Evolutionary conservation across 2,329 filamentous ascomycete species (phyloP).

Genomic region (Westerdykella sp.): DNA sequence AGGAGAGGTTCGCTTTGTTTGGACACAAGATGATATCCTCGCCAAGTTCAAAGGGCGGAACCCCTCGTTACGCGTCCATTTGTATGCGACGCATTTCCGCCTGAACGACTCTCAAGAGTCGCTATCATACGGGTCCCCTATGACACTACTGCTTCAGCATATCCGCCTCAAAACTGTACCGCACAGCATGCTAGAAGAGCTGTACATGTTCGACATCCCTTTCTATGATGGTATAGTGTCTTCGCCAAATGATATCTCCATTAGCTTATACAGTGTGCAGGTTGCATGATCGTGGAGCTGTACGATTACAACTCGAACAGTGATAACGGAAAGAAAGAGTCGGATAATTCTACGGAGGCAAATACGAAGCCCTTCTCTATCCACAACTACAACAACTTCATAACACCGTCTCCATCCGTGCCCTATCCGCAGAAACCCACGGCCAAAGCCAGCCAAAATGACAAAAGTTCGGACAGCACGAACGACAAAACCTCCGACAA

Average conservation of each 20-base stretch:
- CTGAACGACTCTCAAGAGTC: conserved; percentile 89
- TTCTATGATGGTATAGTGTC: conserved; percentile 72
- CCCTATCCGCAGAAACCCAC: conserved; percentile 53
- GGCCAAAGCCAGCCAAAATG: conserved; percentile 19
- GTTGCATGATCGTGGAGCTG: conserved; percentile 88
- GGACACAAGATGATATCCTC: conserved; percentile 72
- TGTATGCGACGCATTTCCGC: conserved; percentile 74
- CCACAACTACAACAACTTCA: conserved; percentile 83
- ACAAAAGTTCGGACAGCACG: conserved; percentile 19
- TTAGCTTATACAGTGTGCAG: conserved; percentile 25
- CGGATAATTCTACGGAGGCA: conserved; percentile 38
- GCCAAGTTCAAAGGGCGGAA: conserved; percentile 66
- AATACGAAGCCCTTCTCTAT: conserved; percentile 71
- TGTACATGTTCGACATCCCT: conserved; percentile 62
- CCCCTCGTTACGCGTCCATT: conserved; percentile 79
- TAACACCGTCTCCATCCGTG: conserved; percentile 82
- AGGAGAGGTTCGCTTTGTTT: conserved; percentile 46
- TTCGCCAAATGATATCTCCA: not conserved
- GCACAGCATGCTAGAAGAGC: conserved; percentile 78
- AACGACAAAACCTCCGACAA: conserved; percentile 43
- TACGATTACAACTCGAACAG: conserved; percentile 72
- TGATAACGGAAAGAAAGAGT: conserved; percentile 50
- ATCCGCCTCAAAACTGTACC: conserved; percentile 71
- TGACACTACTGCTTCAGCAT: conserved; percentile 75
- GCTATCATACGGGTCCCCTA: conserved; percentile 87